Base-by-base conservation (phyloP, 2,329 filamentous ascomycete genomes). In the Nemania serpens region DNA sequence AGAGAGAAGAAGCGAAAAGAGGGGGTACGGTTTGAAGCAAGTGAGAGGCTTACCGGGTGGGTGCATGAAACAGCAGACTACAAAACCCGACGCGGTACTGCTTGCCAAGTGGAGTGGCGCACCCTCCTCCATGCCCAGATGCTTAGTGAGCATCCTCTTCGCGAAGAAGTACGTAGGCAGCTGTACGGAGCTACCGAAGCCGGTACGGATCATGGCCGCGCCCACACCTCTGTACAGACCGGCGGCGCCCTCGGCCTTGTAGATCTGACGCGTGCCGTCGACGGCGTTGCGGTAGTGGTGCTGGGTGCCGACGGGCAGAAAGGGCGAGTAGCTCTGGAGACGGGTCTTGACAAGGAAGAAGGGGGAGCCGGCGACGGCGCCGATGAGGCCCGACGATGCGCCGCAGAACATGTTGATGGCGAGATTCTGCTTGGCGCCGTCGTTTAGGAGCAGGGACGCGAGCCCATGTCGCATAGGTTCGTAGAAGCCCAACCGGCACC, bases 321-420 rank as follows among this genome's bases (percentile, higher is more conserved):
- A 95, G 4, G 93, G 91, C 39, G 93, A 97, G 80, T 85, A 98
- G 68, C 92, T 97, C 78, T 99, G 95, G 59, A 99, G 82, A 45
- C 95, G 87, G 2, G 95, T 99, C 82, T 99, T 99, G 75, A 98
- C 90, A 56, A 99, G 86, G 84, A 99, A 99, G 78, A 99, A 98
- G 2, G 95, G 95, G 55, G 91, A 96, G 41, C 94, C 95, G 20
- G 91, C 90, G n/a, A 91, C 91, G 9, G 94, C 95, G 67, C 95
- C 95, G 59, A 99, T 84, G 64, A 99, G 87, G 55, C 95, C 95
- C 2, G 93, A 97, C 12, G 86, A 81, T 18, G 95, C 95, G 69
- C 95, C 95, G 58, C 92, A 90, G 75, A 97, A 89, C 81, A 99
- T 92, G 79, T 99, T 99, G 77, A 98, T 85, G 37, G 87, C 90